These are phyloP conservation scores for Botrytis fragariae DNA, from an alignment of 2,329 filamentous ascomycete genomes.

Conservation along the genomic window DNA sequence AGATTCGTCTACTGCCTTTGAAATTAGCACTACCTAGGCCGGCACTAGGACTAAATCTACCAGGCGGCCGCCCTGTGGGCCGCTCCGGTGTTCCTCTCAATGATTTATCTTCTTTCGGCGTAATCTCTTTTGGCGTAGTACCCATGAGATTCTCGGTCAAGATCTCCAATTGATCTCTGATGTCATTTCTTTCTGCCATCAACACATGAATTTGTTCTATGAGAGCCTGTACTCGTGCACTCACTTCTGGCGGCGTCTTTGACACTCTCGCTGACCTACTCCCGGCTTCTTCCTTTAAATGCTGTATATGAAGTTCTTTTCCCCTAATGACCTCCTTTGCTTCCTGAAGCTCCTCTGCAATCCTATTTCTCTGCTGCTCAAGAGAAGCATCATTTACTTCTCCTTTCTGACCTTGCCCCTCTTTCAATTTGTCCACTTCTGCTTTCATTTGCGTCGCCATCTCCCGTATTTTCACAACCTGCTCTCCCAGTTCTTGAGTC, in stretches of 20 bases:
- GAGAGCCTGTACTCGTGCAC: not conserved
- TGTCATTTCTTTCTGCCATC: not conserved
- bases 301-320: not conserved
- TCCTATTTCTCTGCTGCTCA: not conserved
- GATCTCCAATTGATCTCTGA: conserved; percentile 7
- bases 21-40: not conserved
- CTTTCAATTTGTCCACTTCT: not conserved
- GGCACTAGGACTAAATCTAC: not conserved
- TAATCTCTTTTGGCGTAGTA: not conserved
- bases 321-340: not conserved
- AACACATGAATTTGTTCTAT: not conserved
- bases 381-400: no score
- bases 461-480: not conserved
- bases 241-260: not conserved
- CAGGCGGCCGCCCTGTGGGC: not conserved
- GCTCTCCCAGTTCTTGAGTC: not conserved
- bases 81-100: not conserved
- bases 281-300: not conserved
- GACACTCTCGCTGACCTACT: not conserved
- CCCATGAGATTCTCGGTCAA: conserved; percentile 10
- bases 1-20: not conserved
- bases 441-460: not conserved
- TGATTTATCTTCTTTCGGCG: not conserved
- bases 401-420: not conserved
- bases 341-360: not conserved